A percentile compares a stretch with the other conserved stretches of the same genome.
Evolutionary conservation across 2,329 filamentous ascomycete genomes (phyloP).

Genomic region (Epichloe hybrida): DNA sequence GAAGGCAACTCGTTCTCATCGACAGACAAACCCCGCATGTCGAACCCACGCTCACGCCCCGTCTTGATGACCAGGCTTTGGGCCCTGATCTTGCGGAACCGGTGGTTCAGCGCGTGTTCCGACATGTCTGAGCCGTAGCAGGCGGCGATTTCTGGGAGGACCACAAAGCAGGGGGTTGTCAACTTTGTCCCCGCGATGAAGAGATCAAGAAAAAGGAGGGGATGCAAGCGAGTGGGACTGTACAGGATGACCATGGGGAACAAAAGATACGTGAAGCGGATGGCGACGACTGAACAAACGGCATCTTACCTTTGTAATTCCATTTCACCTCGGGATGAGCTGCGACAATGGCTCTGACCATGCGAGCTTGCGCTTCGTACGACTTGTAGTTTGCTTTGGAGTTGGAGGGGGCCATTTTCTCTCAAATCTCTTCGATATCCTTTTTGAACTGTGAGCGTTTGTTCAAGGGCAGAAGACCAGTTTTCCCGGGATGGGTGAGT

Average conservation of each 20-base stretch:
- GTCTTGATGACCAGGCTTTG: slow-evolving; percentile 25
- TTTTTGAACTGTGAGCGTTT: neutral
- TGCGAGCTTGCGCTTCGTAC: slow-evolving; percentile 45
- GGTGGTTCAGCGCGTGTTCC: slow-evolving; percentile 34
- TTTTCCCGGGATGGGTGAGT: too few relatives aligned
- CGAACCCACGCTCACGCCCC: slow-evolving; percentile 21
- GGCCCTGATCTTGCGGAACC: slow-evolving; percentile 33
- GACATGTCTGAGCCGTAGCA: slow-evolving; percentile 38
- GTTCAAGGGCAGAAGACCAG: neutral
- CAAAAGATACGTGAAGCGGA: neutral
- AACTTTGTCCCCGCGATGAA: slow-evolving; percentile 14
- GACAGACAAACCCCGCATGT: slow-evolving; percentile 29
- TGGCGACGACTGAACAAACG: slow-evolving; percentile 2
- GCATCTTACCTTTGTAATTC: slow-evolving; percentile 45
- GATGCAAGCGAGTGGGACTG: neutral
- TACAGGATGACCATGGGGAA: neutral
- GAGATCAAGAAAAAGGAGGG: neutral
- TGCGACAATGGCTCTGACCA: slow-evolving; percentile 47
- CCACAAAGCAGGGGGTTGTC: slow-evolving; percentile 7
- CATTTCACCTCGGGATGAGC: slow-evolving; percentile 40
- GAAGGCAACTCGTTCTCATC: slow-evolving; percentile 22
- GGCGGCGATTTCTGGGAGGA: slow-evolving; percentile 29
- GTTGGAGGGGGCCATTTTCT: slow-evolving; percentile 25
- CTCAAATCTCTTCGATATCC: neutral
- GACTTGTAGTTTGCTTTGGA: slow-evolving; percentile 42